These are phyloP conservation scores for Neurospora terricola DNA, from an alignment of 495 filamentous ascomycete genomes.

Conservation along the genomic window DNA sequence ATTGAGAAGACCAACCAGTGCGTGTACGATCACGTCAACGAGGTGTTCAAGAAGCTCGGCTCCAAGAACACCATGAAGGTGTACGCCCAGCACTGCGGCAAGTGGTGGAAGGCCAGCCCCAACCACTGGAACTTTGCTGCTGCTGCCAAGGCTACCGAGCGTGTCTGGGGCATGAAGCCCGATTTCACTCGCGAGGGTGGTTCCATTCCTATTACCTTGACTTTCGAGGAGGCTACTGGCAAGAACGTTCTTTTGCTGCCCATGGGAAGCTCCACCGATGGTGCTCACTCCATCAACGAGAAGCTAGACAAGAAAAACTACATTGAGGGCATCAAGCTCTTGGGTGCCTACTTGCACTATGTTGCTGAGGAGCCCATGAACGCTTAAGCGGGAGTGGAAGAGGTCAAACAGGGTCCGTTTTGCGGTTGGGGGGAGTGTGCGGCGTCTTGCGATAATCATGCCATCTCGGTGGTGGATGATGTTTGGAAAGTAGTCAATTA, in stretches of 20 bases:
- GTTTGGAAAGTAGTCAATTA: background rate
- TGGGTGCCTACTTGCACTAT: conserved; percentile 94
- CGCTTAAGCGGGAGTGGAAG: conserved; percentile 7
- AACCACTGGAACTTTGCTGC: conserved; percentile 98
- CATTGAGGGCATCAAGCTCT: conserved; percentile 92
- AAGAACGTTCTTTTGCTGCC: conserved; percentile 95
- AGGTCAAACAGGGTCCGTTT: background rate
- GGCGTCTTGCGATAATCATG: background rate
- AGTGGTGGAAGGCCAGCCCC: conserved; percentile 96
- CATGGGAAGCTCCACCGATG: conserved; percentile 95
- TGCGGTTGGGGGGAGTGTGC: background rate
- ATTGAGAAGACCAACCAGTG: conserved; percentile 74
- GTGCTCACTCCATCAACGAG: conserved; percentile 94
- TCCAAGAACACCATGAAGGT: conserved; percentile 87
- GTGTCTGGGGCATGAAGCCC: conserved; percentile 84
- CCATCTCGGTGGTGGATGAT: background rate
- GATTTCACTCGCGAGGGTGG: conserved; percentile 96
- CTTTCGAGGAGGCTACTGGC: conserved; percentile 94
- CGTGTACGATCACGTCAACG: conserved; percentile 70
- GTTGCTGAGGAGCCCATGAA: conserved; percentile 76
- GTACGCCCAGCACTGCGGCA: conserved; percentile 74
- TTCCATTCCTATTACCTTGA: conserved; percentile 92
- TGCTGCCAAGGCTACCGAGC: conserved; percentile 82
- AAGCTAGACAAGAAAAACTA: conserved; percentile 96
- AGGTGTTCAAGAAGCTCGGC: conserved; percentile 68